Percentiles rank a stretch among this genome's conserved stretches.
Conservation (phyloP, 1,284 basidiomycete genomes). For the Mycena sp. region DNA sequence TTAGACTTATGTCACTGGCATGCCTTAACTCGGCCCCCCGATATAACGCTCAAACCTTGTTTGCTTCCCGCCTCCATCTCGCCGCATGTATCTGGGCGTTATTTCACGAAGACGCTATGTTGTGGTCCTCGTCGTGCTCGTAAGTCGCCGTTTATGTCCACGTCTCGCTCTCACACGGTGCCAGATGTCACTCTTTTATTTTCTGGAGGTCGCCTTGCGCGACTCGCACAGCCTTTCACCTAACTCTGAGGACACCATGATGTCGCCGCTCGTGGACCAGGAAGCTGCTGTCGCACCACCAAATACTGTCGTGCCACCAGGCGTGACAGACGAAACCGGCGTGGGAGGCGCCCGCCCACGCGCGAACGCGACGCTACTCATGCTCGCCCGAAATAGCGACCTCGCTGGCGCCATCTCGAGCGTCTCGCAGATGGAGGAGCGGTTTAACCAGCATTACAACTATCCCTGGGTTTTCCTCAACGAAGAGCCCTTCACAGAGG, state of each 20-base stretch:
- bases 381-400: conserved; percentile 55
- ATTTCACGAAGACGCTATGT: conserved; percentile 16
- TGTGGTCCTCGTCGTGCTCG: conserved; percentile 18
- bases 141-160: background rate
- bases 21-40: too few relatives aligned
- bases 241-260: background rate
- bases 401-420: conserved; percentile 47
- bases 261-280: background rate
- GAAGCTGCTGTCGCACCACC: background rate
- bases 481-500: conserved; percentile 73
- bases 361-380: conserved; percentile 56
- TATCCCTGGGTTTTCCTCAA: conserved; percentile 83
- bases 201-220: conserved; percentile 4
- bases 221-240: background rate
- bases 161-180: background rate
- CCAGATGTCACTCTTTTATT: conserved; percentile 28
- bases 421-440: conserved; percentile 60
- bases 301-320: background rate
- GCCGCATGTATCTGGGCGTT: too few relatives aligned
- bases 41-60: too few relatives aligned
- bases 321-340: too few relatives aligned
- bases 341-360: background rate
- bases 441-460: conserved; percentile 70
- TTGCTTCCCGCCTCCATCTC: too few relatives aligned
- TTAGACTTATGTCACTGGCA: too few relatives aligned